phyloP scores from a whole-genome alignment of 768 basidiomycete genomes.

The Russula lepida region DNA sequence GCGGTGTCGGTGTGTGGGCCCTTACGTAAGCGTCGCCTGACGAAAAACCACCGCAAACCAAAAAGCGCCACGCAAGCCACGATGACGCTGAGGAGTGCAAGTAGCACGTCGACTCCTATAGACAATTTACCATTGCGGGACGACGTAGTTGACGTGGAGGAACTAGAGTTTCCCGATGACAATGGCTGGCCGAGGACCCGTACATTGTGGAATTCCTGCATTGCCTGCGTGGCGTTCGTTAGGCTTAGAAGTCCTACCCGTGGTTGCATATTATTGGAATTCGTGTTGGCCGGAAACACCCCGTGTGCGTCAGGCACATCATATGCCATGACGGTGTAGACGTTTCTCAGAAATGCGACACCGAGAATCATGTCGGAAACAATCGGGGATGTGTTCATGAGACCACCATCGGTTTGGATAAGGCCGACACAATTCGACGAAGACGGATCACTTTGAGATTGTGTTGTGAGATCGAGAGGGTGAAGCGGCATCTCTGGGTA shows the following conservation, averaged over 20 bases:
- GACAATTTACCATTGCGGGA: constrained; percentile 33
- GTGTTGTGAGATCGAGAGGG: constrained; percentile 61
- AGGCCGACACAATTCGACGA: constrained; percentile 51
- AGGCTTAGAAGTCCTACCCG: constrained; percentile 54
- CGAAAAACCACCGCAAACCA: constrained; percentile 42
- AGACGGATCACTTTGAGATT: constrained; percentile 36
- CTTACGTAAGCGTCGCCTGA: constrained; percentile 21
- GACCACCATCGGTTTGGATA: constrained; percentile 48
- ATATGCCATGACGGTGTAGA: constrained; percentile 72
- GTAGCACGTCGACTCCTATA: constrained; percentile 55
- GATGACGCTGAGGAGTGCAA: constrained; percentile 52
- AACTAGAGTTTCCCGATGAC: constrained; percentile 11
- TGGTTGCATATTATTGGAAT: constrained; percentile 27
- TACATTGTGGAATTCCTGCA: constrained; percentile 61
- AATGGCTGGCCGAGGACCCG: constrained; percentile 59
- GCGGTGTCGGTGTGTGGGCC: constrained; percentile 12
- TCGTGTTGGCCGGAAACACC: constrained; percentile 31
- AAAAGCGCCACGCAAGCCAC: constrained; percentile 48
- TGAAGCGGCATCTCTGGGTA: constrained; percentile 54
- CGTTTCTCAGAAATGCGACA: constrained; percentile 67
- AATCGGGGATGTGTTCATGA: constrained; percentile 31
- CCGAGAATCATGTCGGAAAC: constrained; percentile 65
- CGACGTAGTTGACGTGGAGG: constrained; percentile 4
- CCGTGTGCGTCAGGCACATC: constrained; percentile 39
- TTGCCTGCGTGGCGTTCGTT: constrained; percentile 51